phyloP scores from a whole-genome alignment of 257 asterid genomes.

The Avicennia marina region DNA sequence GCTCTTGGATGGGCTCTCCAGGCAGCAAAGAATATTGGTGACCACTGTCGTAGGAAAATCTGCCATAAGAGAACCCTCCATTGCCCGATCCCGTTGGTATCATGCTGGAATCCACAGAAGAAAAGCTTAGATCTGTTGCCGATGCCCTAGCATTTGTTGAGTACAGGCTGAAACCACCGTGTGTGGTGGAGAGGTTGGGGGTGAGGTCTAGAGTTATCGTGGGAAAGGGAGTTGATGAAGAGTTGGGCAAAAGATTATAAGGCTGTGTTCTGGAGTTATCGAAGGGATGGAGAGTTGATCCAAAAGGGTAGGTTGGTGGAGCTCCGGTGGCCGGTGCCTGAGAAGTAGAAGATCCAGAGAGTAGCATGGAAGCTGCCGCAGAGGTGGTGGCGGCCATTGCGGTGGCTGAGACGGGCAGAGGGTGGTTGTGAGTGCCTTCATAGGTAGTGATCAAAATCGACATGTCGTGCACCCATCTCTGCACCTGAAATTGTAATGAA shows the following conservation, averaged over 20 bases:
- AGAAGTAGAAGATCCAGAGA: slow-evolving; percentile 66
- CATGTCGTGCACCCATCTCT: slow-evolving; percentile 64
- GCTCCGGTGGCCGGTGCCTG: slow-evolving; percentile 24
- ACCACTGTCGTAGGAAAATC: slow-evolving; percentile 21
- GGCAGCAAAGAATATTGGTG: slow-evolving; percentile 19
- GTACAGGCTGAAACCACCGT: slow-evolving; percentile 31
- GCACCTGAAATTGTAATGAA: slow-evolving; percentile 49
- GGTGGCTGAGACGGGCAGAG: slow-evolving; percentile 74
- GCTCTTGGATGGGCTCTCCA: slow-evolving; percentile 32
- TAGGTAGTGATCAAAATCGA: slow-evolving; percentile 83
- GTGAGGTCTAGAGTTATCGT: slow-evolving; percentile 85
- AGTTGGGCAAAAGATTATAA: too few species aligned
- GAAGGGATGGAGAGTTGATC: slow-evolving; percentile 32
- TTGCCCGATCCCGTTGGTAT: slow-evolving; percentile 9
- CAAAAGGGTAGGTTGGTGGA: slow-evolving; percentile 28
- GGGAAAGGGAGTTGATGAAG: slow-evolving; percentile 39
- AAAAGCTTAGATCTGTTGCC: slow-evolving; percentile 41
- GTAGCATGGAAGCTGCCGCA: slow-evolving; percentile 93
- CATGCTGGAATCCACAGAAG: slow-evolving; percentile 30
- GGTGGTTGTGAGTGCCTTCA: slow-evolving; percentile 90
- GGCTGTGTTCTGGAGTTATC: too few species aligned
- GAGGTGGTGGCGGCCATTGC: slow-evolving; percentile 96
- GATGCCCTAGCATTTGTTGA: slow-evolving; percentile 36
- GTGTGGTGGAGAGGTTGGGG: slow-evolving; percentile 31
- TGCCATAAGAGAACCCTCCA: slow-evolving; percentile 19